phyloP scores from a whole-genome alignment of 1,284 basidiomycete species.

The Moesziomyces globuligerus region DNA sequence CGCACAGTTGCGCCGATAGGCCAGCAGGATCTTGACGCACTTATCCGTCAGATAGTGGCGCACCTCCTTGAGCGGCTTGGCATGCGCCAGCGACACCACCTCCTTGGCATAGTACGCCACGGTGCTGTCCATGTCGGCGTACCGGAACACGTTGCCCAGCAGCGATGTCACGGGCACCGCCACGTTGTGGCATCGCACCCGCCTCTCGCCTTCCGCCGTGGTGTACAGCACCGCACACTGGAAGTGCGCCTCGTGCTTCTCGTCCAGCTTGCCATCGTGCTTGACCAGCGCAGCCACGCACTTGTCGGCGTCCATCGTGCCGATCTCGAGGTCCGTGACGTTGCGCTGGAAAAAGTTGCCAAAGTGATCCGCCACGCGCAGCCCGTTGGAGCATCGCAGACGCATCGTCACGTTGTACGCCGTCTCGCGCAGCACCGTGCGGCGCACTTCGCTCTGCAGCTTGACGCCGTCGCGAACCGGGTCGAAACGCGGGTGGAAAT shows the following conservation, averaged over 20 bases:
- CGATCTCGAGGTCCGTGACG: slow-evolving; percentile 81
- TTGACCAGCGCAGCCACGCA: slow-evolving; percentile 78
- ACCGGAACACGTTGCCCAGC: slow-evolving; percentile 90
- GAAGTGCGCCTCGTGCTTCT: slow-evolving; percentile 80
- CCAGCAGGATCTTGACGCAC: slow-evolving; percentile 83
- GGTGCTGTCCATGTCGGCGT: slow-evolving; percentile 88
- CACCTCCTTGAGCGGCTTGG: slow-evolving; percentile 79
- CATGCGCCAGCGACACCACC: slow-evolving; percentile 76
- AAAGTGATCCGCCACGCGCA: slow-evolving; percentile 77
- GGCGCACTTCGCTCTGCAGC: slow-evolving; percentile 78
- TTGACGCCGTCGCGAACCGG: slow-evolving; percentile 76
- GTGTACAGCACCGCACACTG: slow-evolving; percentile 95
- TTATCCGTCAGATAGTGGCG: slow-evolving; percentile 85
- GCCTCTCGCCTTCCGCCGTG: slow-evolving; percentile 78
- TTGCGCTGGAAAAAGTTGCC: slow-evolving; percentile 85
- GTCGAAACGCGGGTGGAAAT: slow-evolving; percentile 90
- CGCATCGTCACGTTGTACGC: slow-evolving; percentile 84
- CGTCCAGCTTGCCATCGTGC: slow-evolving; percentile 75
- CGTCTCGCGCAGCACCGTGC: slow-evolving; percentile 78
- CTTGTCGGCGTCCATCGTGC: slow-evolving; percentile 83
- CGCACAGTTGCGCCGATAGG: slow-evolving; percentile 91
- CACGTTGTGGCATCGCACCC: slow-evolving; percentile 87
- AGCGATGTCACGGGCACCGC: slow-evolving; percentile 82
- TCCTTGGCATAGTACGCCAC: slow-evolving; percentile 81
- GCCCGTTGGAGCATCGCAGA: slow-evolving; percentile 85